phyloP scores from a whole-genome alignment of 2,329 filamentous ascomycete species.

The Sporothrix variecibatus region DNA sequence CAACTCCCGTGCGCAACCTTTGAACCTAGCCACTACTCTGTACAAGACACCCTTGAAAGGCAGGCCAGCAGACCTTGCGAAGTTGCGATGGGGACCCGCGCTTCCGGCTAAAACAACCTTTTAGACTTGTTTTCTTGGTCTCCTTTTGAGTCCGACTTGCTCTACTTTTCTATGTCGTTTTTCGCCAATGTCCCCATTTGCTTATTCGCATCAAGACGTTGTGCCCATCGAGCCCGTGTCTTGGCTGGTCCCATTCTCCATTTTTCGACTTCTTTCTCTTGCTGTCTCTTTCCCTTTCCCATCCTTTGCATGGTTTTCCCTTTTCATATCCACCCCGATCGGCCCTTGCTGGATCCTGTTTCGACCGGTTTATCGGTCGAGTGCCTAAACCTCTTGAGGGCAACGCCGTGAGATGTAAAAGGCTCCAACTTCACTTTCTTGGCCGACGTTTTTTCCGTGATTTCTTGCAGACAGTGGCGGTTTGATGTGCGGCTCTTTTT shows the following conservation, averaged over 20 bases:
- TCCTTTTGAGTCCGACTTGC: neutral
- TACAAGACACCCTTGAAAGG: neutral
- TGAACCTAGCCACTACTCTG: neutral
- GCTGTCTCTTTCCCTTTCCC: neutral
- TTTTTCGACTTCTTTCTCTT: neutral
- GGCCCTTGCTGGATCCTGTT: neutral
- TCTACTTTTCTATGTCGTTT: neutral
- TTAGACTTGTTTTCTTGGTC: neutral
- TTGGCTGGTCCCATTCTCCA: neutral
- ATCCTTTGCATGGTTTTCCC: neutral
- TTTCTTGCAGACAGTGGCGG: neutral
- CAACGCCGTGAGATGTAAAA: neutral
- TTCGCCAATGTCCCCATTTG: neutral
- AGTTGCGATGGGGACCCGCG: neutral
- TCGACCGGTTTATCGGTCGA: neutral
- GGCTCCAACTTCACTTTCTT: neutral
- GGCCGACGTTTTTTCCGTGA: neutral
- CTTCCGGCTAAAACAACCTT: conserved; percentile 6
- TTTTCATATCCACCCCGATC: neutral
- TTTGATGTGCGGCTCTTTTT: conserved; percentile 2
- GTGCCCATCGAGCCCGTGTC: neutral
- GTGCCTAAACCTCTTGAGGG: neutral
- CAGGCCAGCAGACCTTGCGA: neutral
- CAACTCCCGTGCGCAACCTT: neutral
- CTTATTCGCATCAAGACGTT: conserved; percentile 6